Base-by-base conservation (phyloP, 805 yeast species). In the Yamadazyma ubonensis region DNA sequence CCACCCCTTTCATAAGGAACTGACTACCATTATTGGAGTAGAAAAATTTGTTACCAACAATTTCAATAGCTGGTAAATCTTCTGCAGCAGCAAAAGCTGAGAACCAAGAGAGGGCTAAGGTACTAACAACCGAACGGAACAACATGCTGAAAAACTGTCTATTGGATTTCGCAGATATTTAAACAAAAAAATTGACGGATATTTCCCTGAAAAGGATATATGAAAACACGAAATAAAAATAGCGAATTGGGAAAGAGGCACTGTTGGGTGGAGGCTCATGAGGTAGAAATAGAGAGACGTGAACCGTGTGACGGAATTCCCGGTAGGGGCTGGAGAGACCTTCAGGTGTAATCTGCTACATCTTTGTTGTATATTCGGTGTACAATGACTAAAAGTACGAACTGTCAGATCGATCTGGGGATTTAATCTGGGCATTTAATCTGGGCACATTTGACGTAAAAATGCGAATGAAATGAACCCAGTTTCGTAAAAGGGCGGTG, bases 21-120 rank as follows among this genome's bases (percentile, higher is more conserved):
- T 83, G 90, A 40, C 88, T 77, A 37, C 90, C 91, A 55, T 84
- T 84, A 65, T 81, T 81, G 43, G 85, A 69, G 65, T 67, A 85
- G 72, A 75, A 85, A 57, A 85, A 84, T 62, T 84, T 83, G 75
- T 82, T 83, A 46, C 91, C 91, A 42, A 75, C 77, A 48, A 84
- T 74, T 54, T 83, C 87, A 50, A 85, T 78, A 26, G 81, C 73
- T 46, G 88, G 86, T 33, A 78, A 62, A 35, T 66, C 74, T 21
- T 49, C 74, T 43, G 74, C 76, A 14, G 25, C 23, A 5, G 40
- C 41, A 17, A 41, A 15, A 20, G 41, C 29, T 10, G 44, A 21
- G 10, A 41, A 20, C 29, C 32, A 39, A 7, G 39, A 25, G n/a
- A 36, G 29, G 19, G 28, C 39, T 22, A 32, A 16, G 22, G 35